Base-by-base conservation (phyloP, 148 eudicot genomes). In the Mesembryanthemum crystallinum region DNA sequence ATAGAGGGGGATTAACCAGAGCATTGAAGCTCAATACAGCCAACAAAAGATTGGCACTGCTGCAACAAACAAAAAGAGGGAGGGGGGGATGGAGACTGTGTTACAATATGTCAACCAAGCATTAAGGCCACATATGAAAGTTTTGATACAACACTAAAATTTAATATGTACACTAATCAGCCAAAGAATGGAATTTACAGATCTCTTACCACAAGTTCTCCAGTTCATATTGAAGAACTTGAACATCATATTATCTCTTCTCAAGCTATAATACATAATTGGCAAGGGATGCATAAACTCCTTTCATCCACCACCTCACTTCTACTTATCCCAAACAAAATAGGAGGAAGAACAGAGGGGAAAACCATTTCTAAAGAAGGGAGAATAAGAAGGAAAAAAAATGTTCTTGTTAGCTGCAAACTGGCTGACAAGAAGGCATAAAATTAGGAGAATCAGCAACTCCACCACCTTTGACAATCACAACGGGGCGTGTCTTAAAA, bases 381-480 rank as follows among this genome's bases (percentile, higher is more conserved):
- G 18, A 29, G 8, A 68, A 47, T 17, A 25, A 24, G 25, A n/a
- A 42, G 54, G 1, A 30, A 8, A 2, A 37, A 9, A 18, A 39
- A 21, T 47, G 55, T 27, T 30, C 65, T 21, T 59, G 62, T 79
- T 37, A 76, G 52, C 61, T 76, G 29, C 39, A 59, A 80, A 76
- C 59, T 9, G 76, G 79, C 45, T 73, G 37, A 33, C 62, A 10
- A 60, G 54, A 5, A 13, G 77, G 66, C 32, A 8, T 62, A 37
- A 42, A 8, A 37, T 51, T 55, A 24, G 80, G 75, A 32, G 74
- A 49, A 70, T 35, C 59, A 17, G 58, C 33, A 64, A 32, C 35
- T 39, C 58, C 72, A 12, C 55, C n/a, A n/a, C n/a, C 51, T 42
- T 20, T 5, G 43, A 71, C 63, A 18, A 64, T 27, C 32, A 39